Conservation (phyloP, 305 asterid genomes). For the Solanum hybrid region DNA sequence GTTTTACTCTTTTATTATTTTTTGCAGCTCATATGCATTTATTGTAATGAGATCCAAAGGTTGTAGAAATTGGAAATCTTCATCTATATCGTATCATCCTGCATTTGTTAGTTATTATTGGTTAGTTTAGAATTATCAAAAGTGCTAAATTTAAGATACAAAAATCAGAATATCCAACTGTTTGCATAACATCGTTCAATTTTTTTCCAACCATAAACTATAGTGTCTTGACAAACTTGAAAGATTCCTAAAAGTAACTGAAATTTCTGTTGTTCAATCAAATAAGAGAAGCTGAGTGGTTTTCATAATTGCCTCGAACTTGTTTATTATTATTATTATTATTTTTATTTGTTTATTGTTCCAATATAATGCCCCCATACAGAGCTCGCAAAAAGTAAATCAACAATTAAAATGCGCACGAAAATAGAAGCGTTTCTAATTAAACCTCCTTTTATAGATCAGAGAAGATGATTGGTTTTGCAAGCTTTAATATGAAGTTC, state of each 20-base stretch:
- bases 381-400: too few relatives aligned
- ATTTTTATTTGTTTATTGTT: too few relatives aligned
- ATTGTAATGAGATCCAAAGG: too few relatives aligned
- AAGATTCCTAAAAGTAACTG: background rate
- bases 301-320: background rate
- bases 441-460: too few relatives aligned
- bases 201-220: too few relatives aligned
- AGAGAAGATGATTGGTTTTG: too few relatives aligned
- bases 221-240: background rate
- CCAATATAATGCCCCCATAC: too few relatives aligned
- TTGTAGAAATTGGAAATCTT: conserved; percentile 16
- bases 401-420: too few relatives aligned
- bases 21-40: too few relatives aligned
- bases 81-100: conserved; percentile 73
- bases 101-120: conserved; percentile 25
- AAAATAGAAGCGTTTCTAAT: too few relatives aligned
- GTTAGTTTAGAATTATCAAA: conserved; percentile 14
- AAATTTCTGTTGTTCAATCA: background rate
- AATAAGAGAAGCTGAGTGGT: background rate
- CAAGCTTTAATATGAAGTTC: too few relatives aligned
- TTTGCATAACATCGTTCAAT: conserved; percentile 6
- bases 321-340: background rate
- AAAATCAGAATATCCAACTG: background rate
- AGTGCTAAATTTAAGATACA: background rate
- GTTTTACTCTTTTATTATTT: too few relatives aligned